Evolutionary conservation across 106 monocot species (phyloP), one percentile per base, ranked within the genome.

Genomic region (Narthecium ossifragum): DNA sequence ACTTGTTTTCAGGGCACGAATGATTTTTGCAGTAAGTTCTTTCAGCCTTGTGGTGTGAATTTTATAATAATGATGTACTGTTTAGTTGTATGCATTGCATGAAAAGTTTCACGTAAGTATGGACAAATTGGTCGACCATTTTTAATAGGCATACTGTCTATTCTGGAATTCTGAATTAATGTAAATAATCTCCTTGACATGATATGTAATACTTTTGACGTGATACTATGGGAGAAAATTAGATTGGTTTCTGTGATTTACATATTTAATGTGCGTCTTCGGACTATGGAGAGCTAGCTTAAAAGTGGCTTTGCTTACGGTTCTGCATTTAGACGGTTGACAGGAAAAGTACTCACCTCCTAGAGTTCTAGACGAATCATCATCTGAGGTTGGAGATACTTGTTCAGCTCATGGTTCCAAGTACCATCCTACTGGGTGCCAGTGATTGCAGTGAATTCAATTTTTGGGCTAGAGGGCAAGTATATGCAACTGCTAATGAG

Each of bases 1-100:
- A n/a, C 52, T 90, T 36, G 71, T 98, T 49, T 76, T 98, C 51
- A 80, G 76, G 63, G 84, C 75, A 8, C 67, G 90, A 13, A 79
- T 84, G 78, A 64, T 81, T 48, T 62, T 90, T 56, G 77, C 83
- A 26, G 94, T 90, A 90, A 79, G 88, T 68, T 28, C 17, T 18
- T 25, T 20, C 43, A 13, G 12, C 2, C 14, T 18, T 17, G 10
- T 6, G 1, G 18, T 17, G 2, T 18, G 12, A 43, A 43, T 17
- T 10, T 10, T 43, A n/a, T 17, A 43, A 17, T 43, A 1, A 43
- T 18, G 14, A 4, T 18, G 18, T 18, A 43, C 18, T 13, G 14
- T 7, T 43, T 43, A 17, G 17, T 43, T 17, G 43, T 18, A 43
- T 43, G 17, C 4, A 18, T 43, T 43, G 43, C 18, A 18, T 43